Evolutionary conservation across 192 early-diverging fungal genomes (phyloP), one percentile per base, ranked within the genome.

Genomic region (Mortierella antarctica): DNA sequence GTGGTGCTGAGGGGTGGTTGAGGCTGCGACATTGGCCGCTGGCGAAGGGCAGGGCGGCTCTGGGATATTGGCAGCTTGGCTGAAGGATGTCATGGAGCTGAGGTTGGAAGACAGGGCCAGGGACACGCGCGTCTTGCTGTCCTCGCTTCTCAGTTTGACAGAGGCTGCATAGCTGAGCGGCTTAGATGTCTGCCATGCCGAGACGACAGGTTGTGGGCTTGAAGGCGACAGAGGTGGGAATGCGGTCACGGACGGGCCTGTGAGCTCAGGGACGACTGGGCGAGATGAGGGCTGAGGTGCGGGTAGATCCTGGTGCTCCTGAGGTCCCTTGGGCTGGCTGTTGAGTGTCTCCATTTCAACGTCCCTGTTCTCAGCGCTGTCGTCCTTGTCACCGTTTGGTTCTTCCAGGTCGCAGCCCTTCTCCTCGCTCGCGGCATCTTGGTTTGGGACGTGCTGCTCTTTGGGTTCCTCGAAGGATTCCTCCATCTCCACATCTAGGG

Each of bases 401-500:
- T 62, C 73, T 31, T 69, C 57, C 31, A 31, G 31, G 31, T 31
- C 31, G 31, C 31, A 3, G 31, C 31, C 31, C n/a, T 46, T 45
- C 61, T 20, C 44, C 20, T 20, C 65, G 9, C 48, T 42, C 5
- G 65, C 52, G 31, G 51, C 15, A 18, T 66, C 65, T 20, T 42
- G 57, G 31, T 3, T 31, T 31, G 31, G 31, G 31, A 31, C 31
- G 31, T 31, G 31, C 31, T 31, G 31, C 3, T 31, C 31, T 31
- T 31, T 31, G 31, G 31, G 31, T 20, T 70, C 59, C 21, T 70
- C 58, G 44, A 59, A 52, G 6, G 49, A 48, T 12, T 80, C 65
- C 41, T 67, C 70, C 60, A 72, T 67, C 21, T 79, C 76, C 2
- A 79, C 70, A 62, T 79, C 76, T 12, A 79, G 53, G 9, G 76